A percentile compares a stretch with the other conserved stretches of the same genome.
phyloP scores from a whole-genome alignment of 352 stramenopile genomes.

The Pythium apleroticum region DNA sequence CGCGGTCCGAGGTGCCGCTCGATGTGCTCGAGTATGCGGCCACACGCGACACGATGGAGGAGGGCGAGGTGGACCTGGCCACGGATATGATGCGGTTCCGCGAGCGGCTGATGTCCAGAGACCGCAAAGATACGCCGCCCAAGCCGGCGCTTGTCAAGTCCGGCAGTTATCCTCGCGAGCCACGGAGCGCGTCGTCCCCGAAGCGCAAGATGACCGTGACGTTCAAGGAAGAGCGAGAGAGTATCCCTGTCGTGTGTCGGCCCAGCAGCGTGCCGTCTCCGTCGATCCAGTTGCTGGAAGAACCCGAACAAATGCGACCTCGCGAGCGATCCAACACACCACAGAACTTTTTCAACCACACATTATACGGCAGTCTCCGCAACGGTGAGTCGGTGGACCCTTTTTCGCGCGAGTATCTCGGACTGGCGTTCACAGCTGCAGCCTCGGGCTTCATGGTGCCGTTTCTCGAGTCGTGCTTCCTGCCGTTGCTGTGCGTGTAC shows the following conservation, averaged over 20 bases:
- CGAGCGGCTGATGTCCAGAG: slow-evolving; percentile 18
- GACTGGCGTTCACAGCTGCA: slow-evolving; percentile 54
- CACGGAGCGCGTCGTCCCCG: slow-evolving; percentile 26
- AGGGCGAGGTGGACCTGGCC: slow-evolving; percentile 24
- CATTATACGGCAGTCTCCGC: slow-evolving; percentile 67
- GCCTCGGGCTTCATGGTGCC: slow-evolving; percentile 65
- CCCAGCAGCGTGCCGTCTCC: slow-evolving; percentile 58
- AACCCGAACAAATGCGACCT: slow-evolving; percentile 33
- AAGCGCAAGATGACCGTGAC: slow-evolving; percentile 60
- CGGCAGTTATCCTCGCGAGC: slow-evolving; percentile 12
- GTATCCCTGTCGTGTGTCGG: slow-evolving; percentile 54
- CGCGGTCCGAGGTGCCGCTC: slow-evolving; percentile 34
- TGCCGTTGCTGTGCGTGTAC: slow-evolving; percentile 63
- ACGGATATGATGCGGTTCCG: slow-evolving; percentile 25
- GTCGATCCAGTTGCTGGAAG: slow-evolving; percentile 66
- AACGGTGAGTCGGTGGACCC: slow-evolving; percentile 50
- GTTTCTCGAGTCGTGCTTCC: slow-evolving; percentile 60
- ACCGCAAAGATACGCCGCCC: slow-evolving; percentile 10
- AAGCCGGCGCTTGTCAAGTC: slow-evolving; percentile 16
- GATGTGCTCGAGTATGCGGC: slow-evolving; percentile 49
- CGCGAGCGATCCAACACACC: slow-evolving; percentile 53
- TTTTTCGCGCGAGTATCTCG: slow-evolving; percentile 63
- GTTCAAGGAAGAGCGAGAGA: slow-evolving; percentile 50
- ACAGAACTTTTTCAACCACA: slow-evolving; percentile 70
- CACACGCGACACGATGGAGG: slow-evolving; percentile 30